Base-by-base conservation (phyloP, 768 basidiomycete species). In the Saitozyma podzolica region DNA sequence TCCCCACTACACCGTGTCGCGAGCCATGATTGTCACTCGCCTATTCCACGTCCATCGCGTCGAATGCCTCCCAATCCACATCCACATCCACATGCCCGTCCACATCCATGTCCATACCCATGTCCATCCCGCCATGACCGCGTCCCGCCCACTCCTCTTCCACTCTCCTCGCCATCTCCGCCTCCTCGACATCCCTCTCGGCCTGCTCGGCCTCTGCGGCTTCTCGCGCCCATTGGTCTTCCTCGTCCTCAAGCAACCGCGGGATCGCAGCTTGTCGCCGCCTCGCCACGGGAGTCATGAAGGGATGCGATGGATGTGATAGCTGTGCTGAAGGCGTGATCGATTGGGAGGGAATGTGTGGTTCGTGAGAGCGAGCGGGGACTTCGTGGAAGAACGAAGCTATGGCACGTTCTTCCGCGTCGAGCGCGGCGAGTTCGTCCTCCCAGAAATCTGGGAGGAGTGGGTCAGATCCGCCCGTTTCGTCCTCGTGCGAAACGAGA, bases 371-470 rank as follows among this genome's bases (percentile, higher is more conserved):
- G 29, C 29, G 2, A 2, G 2, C 29, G 2, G 29, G 29, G 29
- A 29, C 29, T 2, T 29, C 29, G 29, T 29, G 29, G 29, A 29
- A 29, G 29, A 29, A 29, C 2, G 29, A 29, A 29, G 29, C 29
- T 29, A 29, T 29, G 29, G 29, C 29, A 29, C 29, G 29, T 29
- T 58, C 62, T 47, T 68, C 51, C 39, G 13, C 63, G 16, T 58
- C 13, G 40, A 58, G n/a, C 16, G 41, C 13, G 10, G 16, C 17
- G 4, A 53, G 50, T 48, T 66, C 68, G 43, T 70, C 66, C 37
- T 69, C 74, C 71, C 73, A 75, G 58, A 75, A 70, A 29, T 75
- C 73, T 9, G 72, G 68, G 5, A 58, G 43, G n/a, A 58, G 17
- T 0, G 63, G 63, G 52, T 71, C 70, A 6, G 70, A 72, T 8